Conservation (phyloP, 1,284 basidiomycete species). For the Cryptococcus sp. region DNA sequence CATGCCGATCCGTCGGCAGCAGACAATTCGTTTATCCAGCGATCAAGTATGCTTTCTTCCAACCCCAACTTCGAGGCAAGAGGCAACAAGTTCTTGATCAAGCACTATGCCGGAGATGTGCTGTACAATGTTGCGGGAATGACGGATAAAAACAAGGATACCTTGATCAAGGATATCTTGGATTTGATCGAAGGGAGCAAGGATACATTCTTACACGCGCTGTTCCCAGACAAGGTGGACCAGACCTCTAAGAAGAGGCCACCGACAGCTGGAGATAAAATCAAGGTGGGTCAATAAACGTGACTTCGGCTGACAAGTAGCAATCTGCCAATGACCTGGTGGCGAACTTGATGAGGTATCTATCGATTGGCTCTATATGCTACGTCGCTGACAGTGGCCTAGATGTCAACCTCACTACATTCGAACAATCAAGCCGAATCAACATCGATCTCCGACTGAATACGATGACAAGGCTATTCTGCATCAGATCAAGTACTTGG, state of each 20-base stretch:
- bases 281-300: constrained; percentile 66
- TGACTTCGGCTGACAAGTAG: constrained; percentile 50
- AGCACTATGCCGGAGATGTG: constrained; percentile 97
- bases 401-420: constrained; percentile 97
- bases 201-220: constrained; percentile 79
- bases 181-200: constrained; percentile 80
- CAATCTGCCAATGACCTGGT: constrained; percentile 90
- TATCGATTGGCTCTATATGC: neutral
- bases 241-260: constrained; percentile 97
- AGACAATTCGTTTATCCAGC: constrained; percentile 95
- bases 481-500: constrained; percentile 99
- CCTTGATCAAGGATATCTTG: constrained; percentile 89
- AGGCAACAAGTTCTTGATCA: constrained; percentile 84
- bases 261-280: constrained; percentile 96
- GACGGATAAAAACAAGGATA: constrained; percentile 99
- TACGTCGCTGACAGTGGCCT: no score
- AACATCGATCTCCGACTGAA: constrained; percentile 89
- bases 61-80: constrained; percentile 93
- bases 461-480: constrained; percentile 93
- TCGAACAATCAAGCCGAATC: constrained; percentile 98
- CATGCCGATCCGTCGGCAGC: constrained; percentile 96
- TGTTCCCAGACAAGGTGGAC: constrained; percentile 95
- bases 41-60: constrained; percentile 74
- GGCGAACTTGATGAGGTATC: constrained; percentile 57
- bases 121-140: constrained; percentile 97